These are phyloP conservation scores for Pleurotus platypus DNA, from an alignment of 768 basidiomycete species.

Conservation along the genomic window DNA sequence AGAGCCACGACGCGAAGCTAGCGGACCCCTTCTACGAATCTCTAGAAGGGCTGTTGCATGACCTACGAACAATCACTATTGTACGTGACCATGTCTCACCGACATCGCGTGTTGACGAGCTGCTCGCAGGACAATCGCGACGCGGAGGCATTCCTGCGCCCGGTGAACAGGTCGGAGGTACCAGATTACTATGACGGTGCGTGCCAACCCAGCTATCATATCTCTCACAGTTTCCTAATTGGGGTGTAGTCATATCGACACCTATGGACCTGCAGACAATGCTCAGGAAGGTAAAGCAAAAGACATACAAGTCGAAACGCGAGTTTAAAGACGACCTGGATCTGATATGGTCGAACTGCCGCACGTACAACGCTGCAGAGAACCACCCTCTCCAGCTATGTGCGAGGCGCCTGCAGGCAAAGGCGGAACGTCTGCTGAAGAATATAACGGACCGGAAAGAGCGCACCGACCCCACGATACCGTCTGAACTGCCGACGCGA, in stretches of 20 bases:
- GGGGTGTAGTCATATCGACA: constrained; percentile 71
- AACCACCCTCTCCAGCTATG: constrained; percentile 85
- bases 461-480: constrained; percentile 67
- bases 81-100: constrained; percentile 31
- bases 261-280: constrained; percentile 97
- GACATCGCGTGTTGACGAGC: no score
- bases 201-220: constrained; percentile 20
- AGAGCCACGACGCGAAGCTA: constrained; percentile 60
- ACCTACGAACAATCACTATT: constrained; percentile 77
- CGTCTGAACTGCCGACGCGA: constrained; percentile 34
- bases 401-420: constrained; percentile 75
- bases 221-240: constrained; percentile 10
- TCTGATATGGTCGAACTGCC: constrained; percentile 96
- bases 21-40: constrained; percentile 93
- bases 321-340: constrained; percentile 94
- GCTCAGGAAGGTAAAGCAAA: constrained; percentile 89
- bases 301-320: constrained; percentile 88
- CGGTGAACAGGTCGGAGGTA: constrained; percentile 84
- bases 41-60: constrained; percentile 81
- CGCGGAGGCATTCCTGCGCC: constrained; percentile 90
- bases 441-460: constrained; percentile 90
- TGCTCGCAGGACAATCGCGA: constrained; percentile 72
- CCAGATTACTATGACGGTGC: constrained; percentile 92
- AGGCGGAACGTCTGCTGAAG: constrained; percentile 82
- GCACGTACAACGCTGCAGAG: constrained; percentile 88